phyloP scores from a whole-genome alignment of 768 basidiomycete species.

The Boletus rufocinnamomeus region DNA sequence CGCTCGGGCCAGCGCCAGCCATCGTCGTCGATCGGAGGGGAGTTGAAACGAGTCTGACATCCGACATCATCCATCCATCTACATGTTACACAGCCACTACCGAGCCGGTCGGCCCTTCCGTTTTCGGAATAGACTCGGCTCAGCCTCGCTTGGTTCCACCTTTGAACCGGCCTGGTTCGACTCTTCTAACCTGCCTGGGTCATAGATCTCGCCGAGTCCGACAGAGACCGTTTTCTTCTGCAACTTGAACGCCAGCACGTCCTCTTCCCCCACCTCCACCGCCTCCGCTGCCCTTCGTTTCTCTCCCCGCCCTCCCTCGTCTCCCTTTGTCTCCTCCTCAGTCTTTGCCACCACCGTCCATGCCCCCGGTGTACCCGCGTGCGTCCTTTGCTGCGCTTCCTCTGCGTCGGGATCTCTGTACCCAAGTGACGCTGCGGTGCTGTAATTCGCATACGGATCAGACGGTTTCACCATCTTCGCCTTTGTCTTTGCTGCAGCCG shows the following conservation, averaged over 20 bases:
- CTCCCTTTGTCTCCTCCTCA: neutral
- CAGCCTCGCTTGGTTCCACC: conserved; percentile 21
- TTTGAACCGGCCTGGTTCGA: conserved; percentile 15
- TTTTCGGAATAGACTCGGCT: conserved; percentile 26
- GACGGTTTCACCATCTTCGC: conserved; percentile 54
- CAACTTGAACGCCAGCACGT: conserved; percentile 61
- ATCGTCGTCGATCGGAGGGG: no score
- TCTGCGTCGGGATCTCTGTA: conserved; percentile 77
- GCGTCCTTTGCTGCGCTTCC: conserved; percentile 58
- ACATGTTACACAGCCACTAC: neutral
- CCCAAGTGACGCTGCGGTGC: conserved; percentile 84
- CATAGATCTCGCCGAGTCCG: conserved; percentile 79
- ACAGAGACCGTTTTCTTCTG: conserved; percentile 58
- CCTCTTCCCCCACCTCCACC: conserved; percentile 53
- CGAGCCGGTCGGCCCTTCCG: conserved; percentile 6
- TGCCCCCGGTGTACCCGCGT: conserved; percentile 71
- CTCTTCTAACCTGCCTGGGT: conserved; percentile 50
- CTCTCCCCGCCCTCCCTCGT: conserved; percentile 27
- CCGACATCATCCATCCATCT: no score
- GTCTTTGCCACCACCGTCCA: conserved; percentile 64
- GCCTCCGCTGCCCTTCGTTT: conserved; percentile 37
- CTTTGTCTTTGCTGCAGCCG: conserved; percentile 35
- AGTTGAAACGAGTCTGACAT: neutral
- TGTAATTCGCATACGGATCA: conserved; percentile 80
- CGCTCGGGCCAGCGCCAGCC: neutral